phyloP scores from a whole-genome alignment of 2,329 filamentous ascomycete species.

The Metarhizium humberi region DNA sequence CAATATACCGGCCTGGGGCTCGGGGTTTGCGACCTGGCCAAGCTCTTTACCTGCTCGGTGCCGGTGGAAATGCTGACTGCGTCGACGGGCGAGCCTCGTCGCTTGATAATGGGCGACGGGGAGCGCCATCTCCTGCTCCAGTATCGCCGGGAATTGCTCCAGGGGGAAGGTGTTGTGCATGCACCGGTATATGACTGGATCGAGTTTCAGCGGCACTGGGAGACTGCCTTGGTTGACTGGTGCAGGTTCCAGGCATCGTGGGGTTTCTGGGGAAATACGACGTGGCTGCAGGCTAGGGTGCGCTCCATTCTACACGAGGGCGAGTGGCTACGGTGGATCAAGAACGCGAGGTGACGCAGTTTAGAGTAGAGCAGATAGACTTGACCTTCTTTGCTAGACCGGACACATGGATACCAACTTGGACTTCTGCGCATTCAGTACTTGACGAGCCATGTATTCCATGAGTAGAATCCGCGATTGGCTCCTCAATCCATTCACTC shows the following conservation, averaged over 20 bases:
- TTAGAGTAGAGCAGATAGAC: no score
- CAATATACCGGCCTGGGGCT: constrained; percentile 58
- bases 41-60: constrained; percentile 58
- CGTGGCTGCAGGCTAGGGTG: constrained; percentile 47
- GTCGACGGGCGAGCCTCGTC: constrained; percentile 18
- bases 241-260: constrained; percentile 50
- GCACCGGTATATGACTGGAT: constrained; percentile 40
- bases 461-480: no score
- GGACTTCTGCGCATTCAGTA: no score
- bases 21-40: constrained; percentile 57
- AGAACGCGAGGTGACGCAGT: no score
- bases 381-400: no score
- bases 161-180: neutral
- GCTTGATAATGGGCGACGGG: constrained; percentile 38
- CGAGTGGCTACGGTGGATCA: constrained; percentile 36
- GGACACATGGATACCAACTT: no score
- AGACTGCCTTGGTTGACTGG: constrained; percentile 60
- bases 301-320: constrained; percentile 36
- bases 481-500: no score
- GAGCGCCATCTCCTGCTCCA: constrained; percentile 41
- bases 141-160: constrained; percentile 34
- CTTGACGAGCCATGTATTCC: no score
- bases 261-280: constrained; percentile 52
- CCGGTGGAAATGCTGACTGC: constrained; percentile 41
- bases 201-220: constrained; percentile 50